Evolutionary conservation across 768 basidiomycete genomes (phyloP).

Genomic region (Clitopilus hobsonii): DNA sequence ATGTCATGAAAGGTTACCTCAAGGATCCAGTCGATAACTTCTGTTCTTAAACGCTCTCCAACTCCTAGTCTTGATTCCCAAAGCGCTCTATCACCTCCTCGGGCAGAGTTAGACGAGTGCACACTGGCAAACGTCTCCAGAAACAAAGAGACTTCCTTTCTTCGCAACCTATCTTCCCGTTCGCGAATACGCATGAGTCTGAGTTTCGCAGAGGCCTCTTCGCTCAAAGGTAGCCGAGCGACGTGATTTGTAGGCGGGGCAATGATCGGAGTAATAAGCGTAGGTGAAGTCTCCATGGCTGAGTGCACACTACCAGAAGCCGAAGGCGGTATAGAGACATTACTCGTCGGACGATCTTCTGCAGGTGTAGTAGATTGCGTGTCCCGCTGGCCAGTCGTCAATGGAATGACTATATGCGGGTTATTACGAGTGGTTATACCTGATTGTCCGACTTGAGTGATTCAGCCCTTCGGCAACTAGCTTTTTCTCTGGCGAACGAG

Average conservation of each 20-base stretch:
- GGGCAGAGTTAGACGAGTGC: neutral
- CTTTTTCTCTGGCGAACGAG: constrained; percentile 1
- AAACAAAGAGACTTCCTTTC: neutral
- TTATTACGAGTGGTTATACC: neutral
- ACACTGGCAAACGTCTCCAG: neutral
- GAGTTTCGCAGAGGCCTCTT: constrained; percentile 38
- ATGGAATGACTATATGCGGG: neutral
- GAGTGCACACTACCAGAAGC: no score
- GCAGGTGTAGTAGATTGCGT: no score
- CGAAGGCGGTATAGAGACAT: no score
- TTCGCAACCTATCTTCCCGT: constrained; percentile 11
- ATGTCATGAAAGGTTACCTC: constrained; percentile 21
- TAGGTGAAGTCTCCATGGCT: no score
- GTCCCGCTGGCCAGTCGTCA: no score
- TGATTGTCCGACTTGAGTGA: constrained; percentile 4
- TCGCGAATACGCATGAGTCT: constrained; percentile 35
- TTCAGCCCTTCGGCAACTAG: constrained; percentile 8
- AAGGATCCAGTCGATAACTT: constrained; percentile 41
- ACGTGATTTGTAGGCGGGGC: constrained; percentile 42
- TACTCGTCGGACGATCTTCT: no score
- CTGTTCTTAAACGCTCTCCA: constrained; percentile 25
- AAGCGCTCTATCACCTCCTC: constrained; percentile 6
- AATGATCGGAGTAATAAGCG: constrained; percentile 38
- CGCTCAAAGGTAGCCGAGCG: constrained; percentile 25
- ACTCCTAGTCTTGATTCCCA: constrained; percentile 25